Percentiles rank a stretch among this genome's conserved stretches.
These are phyloP conservation scores for Metarhizium album DNA, from an alignment of 2,329 filamentous ascomycete species.

Conservation along the genomic window DNA sequence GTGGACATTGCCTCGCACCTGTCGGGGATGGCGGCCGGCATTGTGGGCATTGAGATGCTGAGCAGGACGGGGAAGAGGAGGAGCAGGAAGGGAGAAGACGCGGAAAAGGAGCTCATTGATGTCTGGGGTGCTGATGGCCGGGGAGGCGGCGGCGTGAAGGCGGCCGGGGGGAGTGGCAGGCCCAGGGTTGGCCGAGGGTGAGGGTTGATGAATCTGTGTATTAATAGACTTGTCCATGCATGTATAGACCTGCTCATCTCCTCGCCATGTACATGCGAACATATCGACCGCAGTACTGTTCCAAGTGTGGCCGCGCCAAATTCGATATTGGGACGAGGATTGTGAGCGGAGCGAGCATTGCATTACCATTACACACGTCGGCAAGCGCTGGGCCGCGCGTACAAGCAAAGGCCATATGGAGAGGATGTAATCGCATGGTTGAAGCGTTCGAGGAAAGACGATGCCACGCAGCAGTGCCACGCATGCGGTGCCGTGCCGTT, in stretches of 20 bases:
- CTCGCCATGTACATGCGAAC: not conserved
- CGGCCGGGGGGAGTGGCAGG: not conserved
- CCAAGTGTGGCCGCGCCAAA: no score
- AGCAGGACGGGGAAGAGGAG: constrained; percentile 12
- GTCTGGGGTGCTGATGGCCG: constrained; percentile 3
- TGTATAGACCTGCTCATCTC: not conserved
- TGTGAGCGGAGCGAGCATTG: no score
- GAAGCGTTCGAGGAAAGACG: no score
- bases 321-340: no score
- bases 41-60: constrained; percentile 27
- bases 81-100: constrained; percentile 7
- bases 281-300: not conserved
- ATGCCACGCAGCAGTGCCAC: no score
- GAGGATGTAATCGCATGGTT: no score
- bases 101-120: constrained; percentile 9
- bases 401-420: no score
- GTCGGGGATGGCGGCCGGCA: constrained; percentile 37
- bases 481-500: no score
- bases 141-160: not conserved
- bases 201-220: not conserved
- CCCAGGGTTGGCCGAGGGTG: no score
- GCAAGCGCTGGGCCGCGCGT: no score
- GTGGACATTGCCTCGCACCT: constrained; percentile 44
- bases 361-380: no score
- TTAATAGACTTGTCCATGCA: not conserved